Percentiles rank a stretch among this genome's conserved stretches.
phyloP scores from a whole-genome alignment of 1,139 yeast genomes.

The Saccharomyces hybrid region DNA sequence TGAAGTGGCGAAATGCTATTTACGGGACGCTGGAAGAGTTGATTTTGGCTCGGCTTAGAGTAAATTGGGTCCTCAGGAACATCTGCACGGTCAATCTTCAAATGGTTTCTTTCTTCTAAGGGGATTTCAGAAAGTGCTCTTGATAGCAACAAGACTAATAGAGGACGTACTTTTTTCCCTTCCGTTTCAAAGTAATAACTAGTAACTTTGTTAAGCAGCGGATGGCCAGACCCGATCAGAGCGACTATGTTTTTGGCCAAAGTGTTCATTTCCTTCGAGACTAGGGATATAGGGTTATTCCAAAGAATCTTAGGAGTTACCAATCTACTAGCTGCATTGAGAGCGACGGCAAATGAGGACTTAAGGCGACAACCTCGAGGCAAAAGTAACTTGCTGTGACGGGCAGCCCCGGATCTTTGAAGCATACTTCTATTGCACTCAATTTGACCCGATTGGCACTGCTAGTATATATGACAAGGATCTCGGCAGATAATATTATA shows the following conservation, averaged over 20 bases:
- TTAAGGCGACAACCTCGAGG: slow-evolving; percentile 12
- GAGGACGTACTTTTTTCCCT: slow-evolving; percentile 91
- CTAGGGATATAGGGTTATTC: slow-evolving; percentile 81
- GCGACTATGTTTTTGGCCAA: slow-evolving; percentile 80
- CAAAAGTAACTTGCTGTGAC: neutral
- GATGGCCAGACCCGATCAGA: slow-evolving; percentile 87
- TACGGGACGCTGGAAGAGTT: slow-evolving; percentile 29
- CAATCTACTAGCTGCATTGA: slow-evolving; percentile 69
- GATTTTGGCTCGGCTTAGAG: slow-evolving; percentile 17
- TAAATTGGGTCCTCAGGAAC: slow-evolving; percentile 58
- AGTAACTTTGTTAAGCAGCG: slow-evolving; percentile 81
- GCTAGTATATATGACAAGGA: neutral
- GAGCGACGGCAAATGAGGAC: slow-evolving; percentile 52
- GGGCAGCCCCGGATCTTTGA: neutral
- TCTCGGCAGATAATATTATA: neutral
- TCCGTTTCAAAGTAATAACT: slow-evolving; percentile 92
- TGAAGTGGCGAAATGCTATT: slow-evolving; percentile 66
- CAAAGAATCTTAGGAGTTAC: slow-evolving; percentile 61
- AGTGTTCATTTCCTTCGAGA: slow-evolving; percentile 90
- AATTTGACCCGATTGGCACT: neutral
- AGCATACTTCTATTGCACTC: neutral
- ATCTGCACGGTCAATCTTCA: slow-evolving; percentile 52
- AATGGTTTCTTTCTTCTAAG: slow-evolving; percentile 54
- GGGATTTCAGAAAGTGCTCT: slow-evolving; percentile 80
- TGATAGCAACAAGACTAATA: slow-evolving; percentile 73